Percentiles rank a stretch among this genome's conserved stretches.
Evolutionary conservation across 768 basidiomycete genomes (phyloP).

Genomic region (Mycena polygramma): DNA sequence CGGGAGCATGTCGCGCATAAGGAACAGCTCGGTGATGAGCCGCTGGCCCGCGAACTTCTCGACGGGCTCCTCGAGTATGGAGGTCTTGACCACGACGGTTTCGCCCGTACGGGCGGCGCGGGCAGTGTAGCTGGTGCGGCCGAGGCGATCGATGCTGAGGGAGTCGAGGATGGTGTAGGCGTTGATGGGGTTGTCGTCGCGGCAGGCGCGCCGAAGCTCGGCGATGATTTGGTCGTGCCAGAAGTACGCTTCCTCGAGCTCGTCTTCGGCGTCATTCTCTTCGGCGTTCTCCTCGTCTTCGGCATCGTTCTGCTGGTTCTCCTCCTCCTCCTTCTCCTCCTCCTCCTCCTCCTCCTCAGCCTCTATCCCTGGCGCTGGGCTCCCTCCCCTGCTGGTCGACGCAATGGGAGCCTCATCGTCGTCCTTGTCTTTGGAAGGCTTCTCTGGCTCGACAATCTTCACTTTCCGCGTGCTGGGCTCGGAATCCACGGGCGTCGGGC

Average conservation of each 20-base stretch:
- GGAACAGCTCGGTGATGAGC: slow-evolving; percentile 81
- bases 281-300: slow-evolving; percentile 18
- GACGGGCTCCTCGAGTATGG: slow-evolving; percentile 61
- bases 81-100: slow-evolving; percentile 44
- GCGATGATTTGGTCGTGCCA: slow-evolving; percentile 48
- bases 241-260: slow-evolving; percentile 41
- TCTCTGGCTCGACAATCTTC: slow-evolving; percentile 1
- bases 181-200: slow-evolving; percentile 52
- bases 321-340: slow-evolving; percentile 9
- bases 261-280: slow-evolving; percentile 25
- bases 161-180: slow-evolving; percentile 63
- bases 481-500: neutral
- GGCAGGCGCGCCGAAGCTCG: slow-evolving; percentile 46
- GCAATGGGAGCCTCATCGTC: slow-evolving; percentile 5
- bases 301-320: slow-evolving; percentile 18
- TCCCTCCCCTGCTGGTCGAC: neutral
- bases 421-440: neutral
- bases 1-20: slow-evolving; percentile 84
- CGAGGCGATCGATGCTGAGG: slow-evolving; percentile 57
- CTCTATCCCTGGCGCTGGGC: too few relatives aligned
- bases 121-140: slow-evolving; percentile 46
- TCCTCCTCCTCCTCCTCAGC: slow-evolving; percentile 5
- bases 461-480: neutral
- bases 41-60: slow-evolving; percentile 81
- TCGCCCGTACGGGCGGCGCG: slow-evolving; percentile 38